phyloP scores from a whole-genome alignment of 2,329 filamentous ascomycete species.

The Fusarium sambucinum region DNA sequence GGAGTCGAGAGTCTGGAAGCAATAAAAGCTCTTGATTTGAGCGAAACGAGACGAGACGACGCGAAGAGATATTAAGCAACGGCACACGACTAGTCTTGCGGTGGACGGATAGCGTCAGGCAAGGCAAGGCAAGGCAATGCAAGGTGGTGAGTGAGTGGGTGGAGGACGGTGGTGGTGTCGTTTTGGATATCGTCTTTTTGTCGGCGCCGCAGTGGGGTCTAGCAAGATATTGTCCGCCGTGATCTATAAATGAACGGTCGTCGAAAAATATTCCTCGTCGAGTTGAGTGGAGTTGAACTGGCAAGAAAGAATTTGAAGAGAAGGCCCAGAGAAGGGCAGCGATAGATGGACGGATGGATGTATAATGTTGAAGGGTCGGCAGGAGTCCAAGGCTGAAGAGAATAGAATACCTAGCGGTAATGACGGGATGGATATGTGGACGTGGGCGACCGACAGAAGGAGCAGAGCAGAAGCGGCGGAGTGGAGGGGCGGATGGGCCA shows the following conservation, averaged over 20 bases:
- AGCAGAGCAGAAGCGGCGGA: conserved; percentile 25
- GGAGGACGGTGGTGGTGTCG: conserved; percentile 40
- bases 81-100: conserved; percentile 41
- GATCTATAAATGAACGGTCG: conserved; percentile 29
- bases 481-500: conserved; percentile 30
- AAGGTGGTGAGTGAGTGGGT: conserved; percentile 27
- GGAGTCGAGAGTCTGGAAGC: conserved; percentile 24
- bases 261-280: conserved; percentile 30
- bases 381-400: conserved; percentile 41
- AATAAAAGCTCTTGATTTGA: conserved; percentile 27
- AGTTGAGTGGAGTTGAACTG: background rate
- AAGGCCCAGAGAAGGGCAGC: conserved; percentile 5
- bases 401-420: conserved; percentile 28
- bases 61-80: conserved; percentile 35
- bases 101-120: conserved; percentile 33
- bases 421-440: conserved; percentile 25
- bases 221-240: conserved; percentile 41
- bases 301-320: background rate
- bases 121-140: conserved; percentile 12
- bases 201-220: conserved; percentile 43
- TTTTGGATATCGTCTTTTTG: conserved; percentile 45
- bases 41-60: conserved; percentile 12
- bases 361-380: conserved; percentile 36
- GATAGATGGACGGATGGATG: conserved; percentile 9
- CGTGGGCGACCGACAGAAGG: conserved; percentile 9